Conservation (phyloP, 2,329 filamentous ascomycete species). For the Drechslerella stenobrocha region DNA sequence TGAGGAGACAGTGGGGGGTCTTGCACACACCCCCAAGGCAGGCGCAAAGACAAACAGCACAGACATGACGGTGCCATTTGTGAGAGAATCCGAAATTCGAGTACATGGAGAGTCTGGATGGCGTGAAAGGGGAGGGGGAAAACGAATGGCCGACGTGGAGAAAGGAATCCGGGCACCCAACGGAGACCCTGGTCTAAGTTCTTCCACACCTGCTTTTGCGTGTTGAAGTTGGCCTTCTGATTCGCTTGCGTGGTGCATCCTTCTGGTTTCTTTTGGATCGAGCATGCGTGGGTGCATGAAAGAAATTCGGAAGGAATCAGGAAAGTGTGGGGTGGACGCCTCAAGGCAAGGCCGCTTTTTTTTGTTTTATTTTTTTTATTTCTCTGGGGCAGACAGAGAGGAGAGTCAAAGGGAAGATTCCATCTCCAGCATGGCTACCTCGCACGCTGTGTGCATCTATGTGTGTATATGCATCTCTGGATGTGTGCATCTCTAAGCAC, state of each 20-base stretch:
- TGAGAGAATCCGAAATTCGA: not conserved
- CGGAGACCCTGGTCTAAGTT: constrained; percentile 41
- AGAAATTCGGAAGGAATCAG: constrained; percentile 1
- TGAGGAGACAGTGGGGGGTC: constrained; percentile 14
- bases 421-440: too few species aligned
- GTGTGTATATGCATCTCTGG: too few species aligned
- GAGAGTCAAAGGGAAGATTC: too few species aligned
- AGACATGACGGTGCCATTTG: not conserved
- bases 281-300: constrained; percentile 19
- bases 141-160: constrained; percentile 21
- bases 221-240: constrained; percentile 22
- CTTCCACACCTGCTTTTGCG: constrained; percentile 47
- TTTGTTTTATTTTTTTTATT: not conserved
- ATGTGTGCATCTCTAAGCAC: too few species aligned
- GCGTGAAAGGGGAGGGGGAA: constrained; percentile 18
- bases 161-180: constrained; percentile 25
- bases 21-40: not conserved
- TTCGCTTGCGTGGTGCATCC: constrained; percentile 19
- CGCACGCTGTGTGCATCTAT: too few species aligned
- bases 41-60: not conserved
- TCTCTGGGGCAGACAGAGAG: constrained; percentile 1
- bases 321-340: constrained; percentile 37
- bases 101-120: constrained; percentile 1
- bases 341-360: not conserved
- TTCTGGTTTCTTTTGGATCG: constrained; percentile 14